phyloP scores from a whole-genome alignment of 371 early-diverging fungal genomes.

The Choanephora cucurbitarum region DNA sequence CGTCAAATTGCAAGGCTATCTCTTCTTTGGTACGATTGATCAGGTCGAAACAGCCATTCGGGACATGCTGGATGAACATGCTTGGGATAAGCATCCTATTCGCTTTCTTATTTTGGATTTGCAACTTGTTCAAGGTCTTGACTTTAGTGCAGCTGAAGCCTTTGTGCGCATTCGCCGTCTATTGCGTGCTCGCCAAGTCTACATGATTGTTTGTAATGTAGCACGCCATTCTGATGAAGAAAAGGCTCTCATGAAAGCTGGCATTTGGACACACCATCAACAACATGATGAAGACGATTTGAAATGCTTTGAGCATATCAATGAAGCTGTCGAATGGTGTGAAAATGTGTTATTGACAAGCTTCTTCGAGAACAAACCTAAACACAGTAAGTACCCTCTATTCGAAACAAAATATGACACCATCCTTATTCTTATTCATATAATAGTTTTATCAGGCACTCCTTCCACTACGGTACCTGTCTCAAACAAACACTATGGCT shows the following conservation, averaged over 20 bases:
- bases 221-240: slow-evolving; percentile 66
- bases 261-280: slow-evolving; percentile 68
- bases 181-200: slow-evolving; percentile 69
- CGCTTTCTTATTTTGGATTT: slow-evolving; percentile 89
- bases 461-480: slow-evolving; percentile 8
- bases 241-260: slow-evolving; percentile 72
- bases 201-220: slow-evolving; percentile 86
- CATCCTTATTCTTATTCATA: background rate
- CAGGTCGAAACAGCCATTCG: slow-evolving; percentile 83
- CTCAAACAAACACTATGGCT: slow-evolving; percentile 4
- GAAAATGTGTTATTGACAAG: slow-evolving; percentile 84
- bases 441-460: slow-evolving; percentile 1
- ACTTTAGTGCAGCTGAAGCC: slow-evolving; percentile 93
- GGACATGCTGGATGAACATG: slow-evolving; percentile 57
- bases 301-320: slow-evolving; percentile 76
- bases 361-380: slow-evolving; percentile 58
- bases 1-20: slow-evolving; percentile 87
- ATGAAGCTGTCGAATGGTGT: slow-evolving; percentile 93
- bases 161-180: slow-evolving; percentile 87
- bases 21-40: slow-evolving; percentile 95
- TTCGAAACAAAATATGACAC: background rate
- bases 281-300: slow-evolving; percentile 47
- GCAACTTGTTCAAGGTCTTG: slow-evolving; percentile 86
- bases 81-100: slow-evolving; percentile 74
- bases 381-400: slow-evolving; percentile 17